Conservation (phyloP, 306 rosid genomes). For the Vicia faba region DNA sequence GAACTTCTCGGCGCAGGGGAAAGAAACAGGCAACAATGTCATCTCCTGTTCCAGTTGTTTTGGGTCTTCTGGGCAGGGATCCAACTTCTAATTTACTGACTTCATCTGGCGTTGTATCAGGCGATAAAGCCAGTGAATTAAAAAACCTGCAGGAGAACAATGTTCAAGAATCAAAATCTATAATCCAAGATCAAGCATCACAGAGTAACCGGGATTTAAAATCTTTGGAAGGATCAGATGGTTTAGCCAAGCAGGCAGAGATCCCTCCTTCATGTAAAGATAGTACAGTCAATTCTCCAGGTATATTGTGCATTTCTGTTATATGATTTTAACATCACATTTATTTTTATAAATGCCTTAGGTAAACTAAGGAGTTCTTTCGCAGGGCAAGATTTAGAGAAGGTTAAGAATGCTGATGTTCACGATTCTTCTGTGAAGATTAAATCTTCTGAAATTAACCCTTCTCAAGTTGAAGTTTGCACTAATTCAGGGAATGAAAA, state of each 20-base stretch:
- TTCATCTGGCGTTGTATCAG: constrained; percentile 45
- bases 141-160: constrained; percentile 43
- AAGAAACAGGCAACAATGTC: constrained; percentile 57
- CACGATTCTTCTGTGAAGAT: constrained; percentile 45
- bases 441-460: constrained; percentile 39
- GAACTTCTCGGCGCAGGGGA: constrained; percentile 79
- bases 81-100: constrained; percentile 44
- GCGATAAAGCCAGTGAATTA: constrained; percentile 40
- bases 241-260: constrained; percentile 48
- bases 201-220: constrained; percentile 46
- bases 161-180: constrained; percentile 43
- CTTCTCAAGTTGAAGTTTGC: constrained; percentile 37
- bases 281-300: constrained; percentile 40
- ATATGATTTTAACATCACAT: constrained; percentile 9
- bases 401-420: constrained; percentile 45
- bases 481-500: constrained; percentile 42
- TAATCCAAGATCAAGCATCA: constrained; percentile 47
- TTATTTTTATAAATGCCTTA: constrained; percentile 17
- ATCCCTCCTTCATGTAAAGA: constrained; percentile 47
- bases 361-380: constrained; percentile 34
- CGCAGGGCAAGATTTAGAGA: constrained; percentile 59
- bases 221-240: constrained; percentile 43
- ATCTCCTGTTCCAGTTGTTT: constrained; percentile 47
- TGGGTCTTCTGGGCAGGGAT: constrained; percentile 49
- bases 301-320: constrained; percentile 37